These are phyloP conservation scores for Noccaea caerulescens DNA, from an alignment of 345 rosid genomes.

Conservation along the genomic window DNA sequence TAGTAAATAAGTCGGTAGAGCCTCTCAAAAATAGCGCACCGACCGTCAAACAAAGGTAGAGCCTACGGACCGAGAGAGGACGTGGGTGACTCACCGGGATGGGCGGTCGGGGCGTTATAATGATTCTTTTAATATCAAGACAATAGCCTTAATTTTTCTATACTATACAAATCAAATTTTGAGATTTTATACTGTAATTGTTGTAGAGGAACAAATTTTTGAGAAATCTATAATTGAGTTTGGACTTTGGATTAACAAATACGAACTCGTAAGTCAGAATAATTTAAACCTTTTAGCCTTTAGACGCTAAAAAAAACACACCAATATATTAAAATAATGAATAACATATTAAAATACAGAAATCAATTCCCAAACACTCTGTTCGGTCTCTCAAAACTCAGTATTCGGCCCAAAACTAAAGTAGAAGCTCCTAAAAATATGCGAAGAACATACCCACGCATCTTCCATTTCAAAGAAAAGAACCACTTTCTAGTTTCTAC, in stretches of 20 bases:
- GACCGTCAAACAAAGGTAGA: too few relatives aligned
- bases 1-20: too few relatives aligned
- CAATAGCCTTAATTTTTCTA: background rate
- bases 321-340: background rate
- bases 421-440: background rate
- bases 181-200: too few relatives aligned
- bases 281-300: background rate
- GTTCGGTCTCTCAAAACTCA: background rate
- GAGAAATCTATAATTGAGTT: background rate
- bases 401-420: background rate
- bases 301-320: background rate
- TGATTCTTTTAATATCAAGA: background rate
- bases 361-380: background rate
- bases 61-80: too few relatives aligned
- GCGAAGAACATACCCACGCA: constrained; percentile 23
- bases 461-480: constrained; percentile 14
- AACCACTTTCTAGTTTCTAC: background rate
- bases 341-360: background rate
- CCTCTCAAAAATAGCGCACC: too few relatives aligned
- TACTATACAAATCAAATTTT: too few relatives aligned
- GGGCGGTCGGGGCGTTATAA: too few relatives aligned
- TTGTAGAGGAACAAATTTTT: background rate
- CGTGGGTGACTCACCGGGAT: too few relatives aligned
- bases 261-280: background rate
- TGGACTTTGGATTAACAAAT: background rate